Base-by-base conservation (phyloP, 768 basidiomycete genomes). In the Pulveroboletus sp. region DNA sequence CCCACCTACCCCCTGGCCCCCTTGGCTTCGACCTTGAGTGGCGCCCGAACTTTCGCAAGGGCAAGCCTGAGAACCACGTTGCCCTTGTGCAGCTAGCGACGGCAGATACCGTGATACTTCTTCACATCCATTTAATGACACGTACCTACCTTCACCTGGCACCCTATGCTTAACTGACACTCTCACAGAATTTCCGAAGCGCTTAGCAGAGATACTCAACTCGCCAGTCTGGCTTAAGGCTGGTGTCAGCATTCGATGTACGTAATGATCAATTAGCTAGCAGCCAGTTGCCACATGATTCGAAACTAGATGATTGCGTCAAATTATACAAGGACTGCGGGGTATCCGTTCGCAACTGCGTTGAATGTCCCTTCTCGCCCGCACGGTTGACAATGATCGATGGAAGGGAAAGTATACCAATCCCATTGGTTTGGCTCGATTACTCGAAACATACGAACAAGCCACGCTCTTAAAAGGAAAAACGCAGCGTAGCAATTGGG, bases 11-110 rank as follows among this genome's bases (percentile, higher is more conserved):
- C 7, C 49, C 35, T 22, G 68, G 67, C 4, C 63, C 61, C 13
- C 35, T 78, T 43, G 89, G 89, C 23, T 82, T 91, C 54, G 89
- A 92, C 61, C 71, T 88, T 31, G 89, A 92, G 67, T 91, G 89
- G 88, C 80, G 76, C 51, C 89, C 89, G 0, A 79, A 60, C 17
- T 81, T 68, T 57, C 53, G 56, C 39, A 82, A 79, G 60, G 80
- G 83, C 17, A 60, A 67, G 22, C 59, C 67, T 23, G 77, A 83
- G 64, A 86, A 90, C 60, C 84, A 76, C 20, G 82, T 87, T 17
- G 81, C 89, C 3, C 74, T 91, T 20, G 74, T 91, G 4, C 89
- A 92, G 62, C 75, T 91, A 16, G 83, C 86, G 2, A 80, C 73
- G 53, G 59, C 68, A 4, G 63, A 79, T 4, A 71, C 64, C 12